A percentile compares a stretch with the other conserved stretches of the same genome.
Evolutionary conservation across 1,139 yeast genomes (phyloP).

Genomic region (Taiozyma sp.): DNA sequence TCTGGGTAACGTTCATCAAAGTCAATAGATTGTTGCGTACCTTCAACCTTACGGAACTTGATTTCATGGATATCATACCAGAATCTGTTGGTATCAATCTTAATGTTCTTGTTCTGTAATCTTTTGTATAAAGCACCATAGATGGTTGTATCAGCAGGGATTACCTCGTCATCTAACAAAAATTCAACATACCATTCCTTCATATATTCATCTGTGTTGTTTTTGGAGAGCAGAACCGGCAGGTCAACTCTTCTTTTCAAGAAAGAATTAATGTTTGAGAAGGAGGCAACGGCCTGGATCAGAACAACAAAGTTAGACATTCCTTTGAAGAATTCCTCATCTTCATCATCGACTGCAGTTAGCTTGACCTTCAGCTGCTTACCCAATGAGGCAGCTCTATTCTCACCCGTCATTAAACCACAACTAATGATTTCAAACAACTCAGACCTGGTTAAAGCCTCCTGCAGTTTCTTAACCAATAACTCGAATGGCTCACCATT

Average conservation of each 20-base stretch:
- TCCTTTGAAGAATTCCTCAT: conserved; percentile 24
- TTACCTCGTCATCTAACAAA: conserved; percentile 50
- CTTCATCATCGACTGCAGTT: conserved; percentile 27
- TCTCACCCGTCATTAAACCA: conserved; percentile 35
- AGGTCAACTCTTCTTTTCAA: conserved; percentile 36
- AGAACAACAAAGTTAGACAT: conserved; percentile 47
- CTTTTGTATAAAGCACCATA: conserved; percentile 73
- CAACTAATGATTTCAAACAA: conserved; percentile 67
- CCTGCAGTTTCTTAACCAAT: conserved; percentile 60
- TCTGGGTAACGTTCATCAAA: conserved; percentile 28
- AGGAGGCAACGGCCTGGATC: conserved; percentile 89
- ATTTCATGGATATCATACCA: conserved; percentile 59
- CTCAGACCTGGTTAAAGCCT: conserved; percentile 71
- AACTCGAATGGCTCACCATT: conserved; percentile 35
- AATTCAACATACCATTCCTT: conserved; percentile 54
- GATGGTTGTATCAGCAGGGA: conserved; percentile 70
- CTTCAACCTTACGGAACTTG: conserved; percentile 43
- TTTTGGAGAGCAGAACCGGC: conserved; percentile 11
- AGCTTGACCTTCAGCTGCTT: conserved; percentile 65
- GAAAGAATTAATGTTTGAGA: conserved; percentile 66
- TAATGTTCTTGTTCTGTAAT: conserved; percentile 34
- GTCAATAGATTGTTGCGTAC: conserved; percentile 16
- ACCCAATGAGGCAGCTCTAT: conserved; percentile 58
- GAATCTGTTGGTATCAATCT: conserved; percentile 44
- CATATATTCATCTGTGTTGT: conserved; percentile 8